phyloP scores from a whole-genome alignment of 2,329 filamentous ascomycete species.

The Emydomyces testavorans region DNA sequence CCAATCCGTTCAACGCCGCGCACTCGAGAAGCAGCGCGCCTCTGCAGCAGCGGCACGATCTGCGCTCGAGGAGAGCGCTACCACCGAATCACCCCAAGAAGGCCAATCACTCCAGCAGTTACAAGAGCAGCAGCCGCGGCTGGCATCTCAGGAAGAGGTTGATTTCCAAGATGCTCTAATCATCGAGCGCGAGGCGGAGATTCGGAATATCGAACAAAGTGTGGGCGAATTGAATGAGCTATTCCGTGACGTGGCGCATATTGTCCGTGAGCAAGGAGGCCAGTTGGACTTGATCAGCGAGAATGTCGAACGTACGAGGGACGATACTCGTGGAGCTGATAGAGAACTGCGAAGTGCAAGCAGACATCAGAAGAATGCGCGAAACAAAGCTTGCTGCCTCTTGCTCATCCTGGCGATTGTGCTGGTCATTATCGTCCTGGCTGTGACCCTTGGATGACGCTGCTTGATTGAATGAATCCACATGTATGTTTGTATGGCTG shows the following conservation, averaged over 20 bases:
- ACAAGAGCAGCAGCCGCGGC: slow-evolving; percentile 62
- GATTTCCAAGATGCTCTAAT: slow-evolving; percentile 96
- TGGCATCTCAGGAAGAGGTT: slow-evolving; percentile 86
- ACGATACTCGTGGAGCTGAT: slow-evolving; percentile 75
- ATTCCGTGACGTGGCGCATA: slow-evolving; percentile 95
- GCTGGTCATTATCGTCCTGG: slow-evolving; percentile 76
- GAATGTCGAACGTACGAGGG: slow-evolving; percentile 72
- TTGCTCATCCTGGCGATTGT: slow-evolving; percentile 81
- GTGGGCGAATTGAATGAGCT: slow-evolving; percentile 93
- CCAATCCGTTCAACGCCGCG: slow-evolving; percentile 77
- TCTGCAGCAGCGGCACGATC: slow-evolving; percentile 72
- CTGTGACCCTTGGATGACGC: slow-evolving; percentile 61
- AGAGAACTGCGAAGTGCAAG: slow-evolving; percentile 73
- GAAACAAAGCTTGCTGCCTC: slow-evolving; percentile 88
- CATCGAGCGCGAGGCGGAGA: slow-evolving; percentile 91
- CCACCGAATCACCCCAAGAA: slow-evolving; percentile 25
- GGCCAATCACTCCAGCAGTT: slow-evolving; percentile 58
- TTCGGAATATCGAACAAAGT: slow-evolving; percentile 92
- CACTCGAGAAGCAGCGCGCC: slow-evolving; percentile 83
- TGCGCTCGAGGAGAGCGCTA: slow-evolving; percentile 53
- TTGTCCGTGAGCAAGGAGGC: slow-evolving; percentile 87
- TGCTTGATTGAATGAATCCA: too few relatives aligned
- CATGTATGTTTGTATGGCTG: slow-evolving; percentile 4
- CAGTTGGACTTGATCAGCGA: slow-evolving; percentile 75
- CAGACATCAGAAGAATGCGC: slow-evolving; percentile 86